These are phyloP conservation scores for Yarrowia porcina DNA, from an alignment of 805 yeast genomes.

Conservation along the genomic window DNA sequence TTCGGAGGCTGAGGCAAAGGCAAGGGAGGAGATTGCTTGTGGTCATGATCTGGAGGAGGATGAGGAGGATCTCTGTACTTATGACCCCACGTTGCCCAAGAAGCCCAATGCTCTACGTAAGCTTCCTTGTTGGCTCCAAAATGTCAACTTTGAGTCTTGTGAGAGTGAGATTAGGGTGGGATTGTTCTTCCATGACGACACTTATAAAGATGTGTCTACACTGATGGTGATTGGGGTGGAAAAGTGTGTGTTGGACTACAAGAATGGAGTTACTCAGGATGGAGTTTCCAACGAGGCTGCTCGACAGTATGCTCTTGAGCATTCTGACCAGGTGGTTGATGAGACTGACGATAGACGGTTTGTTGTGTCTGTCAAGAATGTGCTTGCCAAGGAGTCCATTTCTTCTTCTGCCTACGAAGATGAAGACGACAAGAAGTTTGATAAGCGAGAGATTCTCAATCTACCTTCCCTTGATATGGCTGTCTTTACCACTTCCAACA, in stretches of 20 bases:
- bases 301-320: constrained; percentile 5
- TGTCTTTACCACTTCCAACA: constrained; percentile 28
- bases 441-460: constrained; percentile 30
- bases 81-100: constrained; percentile 5
- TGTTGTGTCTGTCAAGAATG: constrained; percentile 12
- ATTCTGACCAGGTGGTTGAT: constrained; percentile 8
- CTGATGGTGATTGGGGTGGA: background rate
- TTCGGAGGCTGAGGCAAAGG: background rate
- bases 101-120: constrained; percentile 25
- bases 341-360: constrained; percentile 31
- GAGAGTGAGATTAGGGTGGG: constrained; percentile 33
- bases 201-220: constrained; percentile 5
- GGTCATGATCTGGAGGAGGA: constrained; percentile 7
- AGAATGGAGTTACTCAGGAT: background rate
- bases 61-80: background rate
- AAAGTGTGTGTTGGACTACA: background rate
- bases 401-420: background rate
- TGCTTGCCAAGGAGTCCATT: constrained; percentile 10
- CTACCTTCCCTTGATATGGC: constrained; percentile 35
- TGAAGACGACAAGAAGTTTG: constrained; percentile 28
- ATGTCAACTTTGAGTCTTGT: constrained; percentile 34
- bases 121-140: constrained; percentile 36
- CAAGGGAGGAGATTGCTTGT: constrained; percentile 7
- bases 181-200: constrained; percentile 5
- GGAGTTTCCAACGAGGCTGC: background rate